Evolutionary conservation across 2,329 filamentous ascomycete genomes (phyloP).

Genomic region (Clarireedia homoeocarpa): DNA sequence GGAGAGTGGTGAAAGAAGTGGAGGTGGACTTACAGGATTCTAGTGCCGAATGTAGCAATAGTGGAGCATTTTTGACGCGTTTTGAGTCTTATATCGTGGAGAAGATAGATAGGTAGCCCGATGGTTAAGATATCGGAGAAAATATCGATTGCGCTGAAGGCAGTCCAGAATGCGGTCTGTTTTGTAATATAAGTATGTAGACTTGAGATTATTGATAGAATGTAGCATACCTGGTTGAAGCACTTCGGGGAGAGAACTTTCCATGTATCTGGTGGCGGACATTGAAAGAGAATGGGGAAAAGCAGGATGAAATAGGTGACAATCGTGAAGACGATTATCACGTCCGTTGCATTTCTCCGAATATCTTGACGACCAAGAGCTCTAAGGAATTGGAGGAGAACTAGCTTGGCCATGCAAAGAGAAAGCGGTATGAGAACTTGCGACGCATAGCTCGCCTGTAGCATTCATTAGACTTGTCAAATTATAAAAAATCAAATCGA

Average conservation of each 20-base stretch:
- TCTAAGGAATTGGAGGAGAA: not conserved
- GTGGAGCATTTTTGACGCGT: not conserved
- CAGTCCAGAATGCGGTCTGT: not conserved
- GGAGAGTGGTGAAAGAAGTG: not conserved
- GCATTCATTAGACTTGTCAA: not conserved
- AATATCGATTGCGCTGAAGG: not conserved
- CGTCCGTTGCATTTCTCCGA: not conserved
- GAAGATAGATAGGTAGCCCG: not conserved
- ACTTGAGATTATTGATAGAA: not conserved
- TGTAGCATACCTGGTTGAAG: not conserved
- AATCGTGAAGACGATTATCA: not conserved
- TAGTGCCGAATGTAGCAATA: not conserved
- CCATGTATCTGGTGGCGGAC: not conserved
- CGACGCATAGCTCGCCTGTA: not conserved
- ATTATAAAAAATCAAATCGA: not conserved
- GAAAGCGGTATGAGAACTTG: not conserved
- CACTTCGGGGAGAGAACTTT: not conserved
- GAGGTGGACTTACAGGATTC: not conserved
- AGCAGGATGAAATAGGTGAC: not conserved
- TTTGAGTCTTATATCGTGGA: not conserved
- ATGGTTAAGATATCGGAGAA: not conserved
- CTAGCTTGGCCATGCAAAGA: not conserved
- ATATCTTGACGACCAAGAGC: not conserved
- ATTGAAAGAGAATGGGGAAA: not conserved
- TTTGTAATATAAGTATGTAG: too few relatives aligned